phyloP scores from a whole-genome alignment of 139 green algal species.

The Edaphochlamys debaryana region DNA sequence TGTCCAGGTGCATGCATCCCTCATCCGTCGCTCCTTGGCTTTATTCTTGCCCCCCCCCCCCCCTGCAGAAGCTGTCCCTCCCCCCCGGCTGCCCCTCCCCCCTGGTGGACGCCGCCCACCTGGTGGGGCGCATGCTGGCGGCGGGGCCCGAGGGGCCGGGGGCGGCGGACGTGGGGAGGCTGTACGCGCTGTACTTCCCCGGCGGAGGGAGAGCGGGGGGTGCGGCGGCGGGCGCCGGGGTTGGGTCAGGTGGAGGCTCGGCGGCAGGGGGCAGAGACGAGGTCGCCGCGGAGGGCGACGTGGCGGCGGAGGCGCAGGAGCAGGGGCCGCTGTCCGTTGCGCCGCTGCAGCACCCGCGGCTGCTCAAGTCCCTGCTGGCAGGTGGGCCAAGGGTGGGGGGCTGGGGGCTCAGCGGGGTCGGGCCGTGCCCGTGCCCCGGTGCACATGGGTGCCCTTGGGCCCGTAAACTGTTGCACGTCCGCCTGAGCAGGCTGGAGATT shows the following conservation, averaged over 20 bases:
- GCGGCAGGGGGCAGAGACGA: too few relatives aligned
- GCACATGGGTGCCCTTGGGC: too few relatives aligned
- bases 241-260: too few relatives aligned
- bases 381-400: neutral
- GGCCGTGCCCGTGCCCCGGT: too few relatives aligned
- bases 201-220: too few relatives aligned
- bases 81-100: neutral
- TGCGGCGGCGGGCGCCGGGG: too few relatives aligned
- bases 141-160: constrained; percentile 1
- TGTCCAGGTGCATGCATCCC: too few relatives aligned
- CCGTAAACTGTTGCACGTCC: too few relatives aligned
- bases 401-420: too few relatives aligned
- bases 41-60: too few relatives aligned
- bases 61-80: constrained; percentile 4
- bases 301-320: neutral
- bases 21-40: too few relatives aligned
- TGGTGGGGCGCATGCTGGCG: constrained; percentile 8
- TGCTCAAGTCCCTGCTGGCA: constrained; percentile 32
- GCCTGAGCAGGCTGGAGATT: too few relatives aligned
- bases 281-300: neutral
- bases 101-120: constrained; percentile 9
- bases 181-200: constrained; percentile 14
- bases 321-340: neutral
- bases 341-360: constrained; percentile 36
- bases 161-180: neutral